Conservation (phyloP, 345 rosid species). For the Murraya paniculata region DNA sequence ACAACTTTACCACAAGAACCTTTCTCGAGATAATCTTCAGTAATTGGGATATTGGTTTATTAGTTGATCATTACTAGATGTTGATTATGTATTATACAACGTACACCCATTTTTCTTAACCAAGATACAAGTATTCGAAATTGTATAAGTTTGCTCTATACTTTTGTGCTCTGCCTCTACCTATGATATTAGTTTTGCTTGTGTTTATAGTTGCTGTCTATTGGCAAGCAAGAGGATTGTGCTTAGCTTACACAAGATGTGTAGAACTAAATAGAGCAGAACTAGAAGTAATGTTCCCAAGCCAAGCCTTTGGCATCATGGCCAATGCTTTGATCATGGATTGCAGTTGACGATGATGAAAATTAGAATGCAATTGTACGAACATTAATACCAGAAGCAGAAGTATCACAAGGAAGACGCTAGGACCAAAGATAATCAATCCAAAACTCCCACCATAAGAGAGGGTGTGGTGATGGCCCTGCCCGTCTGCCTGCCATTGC, state of each 20-base stretch:
- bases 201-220: neutral
- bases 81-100: neutral
- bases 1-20: neutral
- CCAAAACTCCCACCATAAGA: neutral
- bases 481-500: neutral
- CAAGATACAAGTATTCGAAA: too few relatives aligned
- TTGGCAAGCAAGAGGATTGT: neutral
- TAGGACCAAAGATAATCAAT: neutral
- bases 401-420: neutral
- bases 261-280: neutral
- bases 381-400: neutral
- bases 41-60: neutral
- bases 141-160: too few relatives aligned
- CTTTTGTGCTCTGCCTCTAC: neutral
- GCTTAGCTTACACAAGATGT: neutral
- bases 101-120: neutral
- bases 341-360: neutral
- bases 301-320: neutral
- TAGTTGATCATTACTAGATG: neutral
- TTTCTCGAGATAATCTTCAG: neutral
- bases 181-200: too few relatives aligned
- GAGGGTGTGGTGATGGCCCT: neutral
- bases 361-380: neutral
- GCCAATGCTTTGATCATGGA: neutral
- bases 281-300: neutral